Conservation (phyloP, 352 stramenopile species). For the Phytophthora sansomeana region DNA sequence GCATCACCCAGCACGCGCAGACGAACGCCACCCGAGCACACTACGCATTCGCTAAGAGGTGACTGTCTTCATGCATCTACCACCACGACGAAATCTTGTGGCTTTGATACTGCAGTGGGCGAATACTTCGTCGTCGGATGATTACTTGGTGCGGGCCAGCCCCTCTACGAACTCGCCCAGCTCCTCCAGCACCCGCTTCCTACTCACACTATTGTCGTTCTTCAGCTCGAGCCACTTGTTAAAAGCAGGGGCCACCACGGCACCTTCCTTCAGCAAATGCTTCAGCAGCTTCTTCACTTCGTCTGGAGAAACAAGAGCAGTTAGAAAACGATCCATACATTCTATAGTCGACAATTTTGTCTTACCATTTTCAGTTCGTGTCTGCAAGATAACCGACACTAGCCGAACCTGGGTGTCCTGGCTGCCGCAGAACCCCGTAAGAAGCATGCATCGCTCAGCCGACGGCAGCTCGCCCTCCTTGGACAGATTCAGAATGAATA, state of each 20-base stretch:
- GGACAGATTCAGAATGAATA: constrained; percentile 70
- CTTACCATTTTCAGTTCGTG: constrained; percentile 59
- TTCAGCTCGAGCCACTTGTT: constrained; percentile 80
- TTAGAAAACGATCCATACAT: constrained; percentile 9
- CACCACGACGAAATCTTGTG: constrained; percentile 11
- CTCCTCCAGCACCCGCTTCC: constrained; percentile 72
- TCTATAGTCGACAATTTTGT: background rate
- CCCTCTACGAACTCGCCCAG: constrained; percentile 81
- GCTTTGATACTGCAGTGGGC: constrained; percentile 15
- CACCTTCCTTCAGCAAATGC: constrained; percentile 75
- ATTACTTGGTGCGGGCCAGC: constrained; percentile 74
- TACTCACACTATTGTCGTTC: constrained; percentile 76
- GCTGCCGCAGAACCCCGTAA: constrained; percentile 76
- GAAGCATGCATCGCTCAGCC: constrained; percentile 66
- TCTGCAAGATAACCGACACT: constrained; percentile 78
- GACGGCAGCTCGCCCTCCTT: constrained; percentile 68
- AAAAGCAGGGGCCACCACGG: constrained; percentile 56
- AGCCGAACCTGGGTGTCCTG: constrained; percentile 70
- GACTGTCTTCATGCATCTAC: constrained; percentile 10
- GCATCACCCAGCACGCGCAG: constrained; percentile 14
- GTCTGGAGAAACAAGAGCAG: constrained; percentile 44
- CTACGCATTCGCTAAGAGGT: constrained; percentile 30
- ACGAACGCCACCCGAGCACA: constrained; percentile 25
- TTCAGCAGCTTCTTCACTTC: constrained; percentile 72
- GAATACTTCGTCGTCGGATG: constrained; percentile 7